Evolutionary conservation across 2,329 filamentous ascomycete species (phyloP), one percentile per base, ranked within the genome.

Genomic region (Rhytidhysteron rufulum): DNA sequence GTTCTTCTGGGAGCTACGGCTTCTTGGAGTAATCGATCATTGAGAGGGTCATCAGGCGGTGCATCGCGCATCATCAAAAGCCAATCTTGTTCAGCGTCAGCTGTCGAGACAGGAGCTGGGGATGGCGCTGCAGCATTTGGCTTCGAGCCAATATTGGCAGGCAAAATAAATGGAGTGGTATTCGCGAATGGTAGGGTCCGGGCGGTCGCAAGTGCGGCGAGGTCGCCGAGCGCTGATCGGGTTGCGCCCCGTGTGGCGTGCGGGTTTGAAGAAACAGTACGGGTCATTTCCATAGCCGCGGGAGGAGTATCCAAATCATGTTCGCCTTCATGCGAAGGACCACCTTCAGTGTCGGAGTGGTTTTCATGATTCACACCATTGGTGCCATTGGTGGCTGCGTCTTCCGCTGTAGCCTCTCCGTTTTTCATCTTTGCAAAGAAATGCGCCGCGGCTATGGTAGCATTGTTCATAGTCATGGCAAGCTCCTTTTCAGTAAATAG

Each of bases 401-500:
- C 57, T 9, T 57, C 45, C 11, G 49, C 48, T 18, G 50, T 43
- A 17, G 49, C 33, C 16, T 67, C 60, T 19, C 58, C 48, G 29
- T 60, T 58, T 54, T 65, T 62, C 54, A 76, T 76, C 41, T 78
- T 77, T 40, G 77, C 72, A 59, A 83, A 81, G 62, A 74, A 73
- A 44, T 73, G 62, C 29, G 75, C 71, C 1, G 81, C 75, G 4
- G 79, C 79, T 21, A 77, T 69, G 37, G 79, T 77, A 3, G 80
- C 80, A 33, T 75, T 72, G 50, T 81, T 80, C 44, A 78, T 79
- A 40, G 79, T 77, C 58, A 79, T 69, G 37, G 74, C 74, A 39
- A 84, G 72, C 59, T 84, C 80, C 65, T 83, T 83, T 45, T 84
- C 80, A 3, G 79, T 83, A 56, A 84, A 84, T 13, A 84, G 69